Evolutionary conservation across 257 asterid species (phyloP).

Genomic region (Nicotiana paniculata): DNA sequence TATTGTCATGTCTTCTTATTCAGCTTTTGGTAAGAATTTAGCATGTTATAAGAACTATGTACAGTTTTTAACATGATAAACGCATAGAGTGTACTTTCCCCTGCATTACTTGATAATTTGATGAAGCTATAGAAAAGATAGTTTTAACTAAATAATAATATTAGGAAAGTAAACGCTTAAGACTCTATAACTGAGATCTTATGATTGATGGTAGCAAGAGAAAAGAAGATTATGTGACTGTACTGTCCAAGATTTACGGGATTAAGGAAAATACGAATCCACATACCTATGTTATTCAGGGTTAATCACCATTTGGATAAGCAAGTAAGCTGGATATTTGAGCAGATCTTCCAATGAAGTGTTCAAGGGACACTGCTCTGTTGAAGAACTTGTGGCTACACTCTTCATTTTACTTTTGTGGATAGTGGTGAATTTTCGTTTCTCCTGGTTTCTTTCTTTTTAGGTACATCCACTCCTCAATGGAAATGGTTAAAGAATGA

Average conservation of each 20-base stretch:
- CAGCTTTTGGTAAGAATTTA: slow-evolving; percentile 43
- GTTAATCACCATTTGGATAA: too few species aligned
- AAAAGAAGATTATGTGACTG: too few species aligned
- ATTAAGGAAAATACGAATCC: too few species aligned
- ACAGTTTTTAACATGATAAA: background rate
- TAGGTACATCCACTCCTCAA: slow-evolving; percentile 60
- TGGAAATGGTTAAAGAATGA: slow-evolving; percentile 45
- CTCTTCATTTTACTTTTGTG: background rate
- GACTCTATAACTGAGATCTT: background rate
- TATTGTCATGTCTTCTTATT: slow-evolving; percentile 57
- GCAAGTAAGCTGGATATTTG: too few species aligned
- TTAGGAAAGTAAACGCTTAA: background rate
- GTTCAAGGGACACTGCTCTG: too few species aligned
- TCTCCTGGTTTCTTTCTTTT: background rate
- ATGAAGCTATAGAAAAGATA: background rate
- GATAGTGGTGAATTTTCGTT: background rate
- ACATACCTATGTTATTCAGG: too few species aligned
- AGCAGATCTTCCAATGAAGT: background rate
- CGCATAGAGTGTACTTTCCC: background rate
- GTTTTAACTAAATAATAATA: background rate
- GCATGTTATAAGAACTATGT: background rate
- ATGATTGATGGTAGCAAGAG: background rate
- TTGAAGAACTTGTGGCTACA: too few species aligned
- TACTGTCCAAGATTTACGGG: too few species aligned
- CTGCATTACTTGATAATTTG: background rate